These are phyloP conservation scores for Pythium graminicola DNA, from an alignment of 352 stramenopile species.

Conservation along the genomic window DNA sequence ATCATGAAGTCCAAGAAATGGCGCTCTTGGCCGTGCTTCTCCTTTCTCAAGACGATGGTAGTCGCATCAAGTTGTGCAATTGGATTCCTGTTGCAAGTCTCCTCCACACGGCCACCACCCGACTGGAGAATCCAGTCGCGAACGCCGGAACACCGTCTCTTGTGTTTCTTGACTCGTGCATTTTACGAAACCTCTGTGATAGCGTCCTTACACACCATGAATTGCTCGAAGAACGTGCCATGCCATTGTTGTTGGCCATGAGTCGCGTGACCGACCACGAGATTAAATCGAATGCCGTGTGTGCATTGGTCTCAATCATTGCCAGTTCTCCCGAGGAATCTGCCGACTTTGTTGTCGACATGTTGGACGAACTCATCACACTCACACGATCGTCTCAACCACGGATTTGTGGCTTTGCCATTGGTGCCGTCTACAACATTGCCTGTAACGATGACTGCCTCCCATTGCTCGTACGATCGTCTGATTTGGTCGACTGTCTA, in stretches of 20 bases:
- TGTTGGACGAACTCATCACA: slow-evolving; percentile 46
- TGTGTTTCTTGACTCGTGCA: slow-evolving; percentile 56
- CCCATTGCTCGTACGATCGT: slow-evolving; percentile 35
- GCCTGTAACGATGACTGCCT: slow-evolving; percentile 60
- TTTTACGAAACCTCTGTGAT: slow-evolving; percentile 66
- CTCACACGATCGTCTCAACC: slow-evolving; percentile 28
- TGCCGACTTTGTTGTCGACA: slow-evolving; percentile 40
- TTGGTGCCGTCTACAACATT: slow-evolving; percentile 71
- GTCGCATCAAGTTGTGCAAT: slow-evolving; percentile 60
- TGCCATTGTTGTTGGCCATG: slow-evolving; percentile 60
- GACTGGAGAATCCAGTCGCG: not conserved
- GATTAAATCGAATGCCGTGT: slow-evolving; percentile 64
- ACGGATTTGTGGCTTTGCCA: slow-evolving; percentile 43
- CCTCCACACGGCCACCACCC: slow-evolving; percentile 18
- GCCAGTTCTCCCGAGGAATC: slow-evolving; percentile 53
- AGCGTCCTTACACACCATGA: slow-evolving; percentile 70
- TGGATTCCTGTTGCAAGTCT: slow-evolving; percentile 49
- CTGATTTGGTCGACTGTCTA: slow-evolving; percentile 32
- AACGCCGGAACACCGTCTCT: slow-evolving; percentile 8
- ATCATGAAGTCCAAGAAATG: slow-evolving; percentile 47
- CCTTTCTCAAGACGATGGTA: slow-evolving; percentile 57
- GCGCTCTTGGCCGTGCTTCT: slow-evolving; percentile 45
- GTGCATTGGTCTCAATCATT: slow-evolving; percentile 56
- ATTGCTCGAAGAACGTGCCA: slow-evolving; percentile 45
- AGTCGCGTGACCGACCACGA: slow-evolving; percentile 36